phyloP scores from a whole-genome alignment of 495 filamentous ascomycete genomes.

The Barbatosphaeria neglecta region DNA sequence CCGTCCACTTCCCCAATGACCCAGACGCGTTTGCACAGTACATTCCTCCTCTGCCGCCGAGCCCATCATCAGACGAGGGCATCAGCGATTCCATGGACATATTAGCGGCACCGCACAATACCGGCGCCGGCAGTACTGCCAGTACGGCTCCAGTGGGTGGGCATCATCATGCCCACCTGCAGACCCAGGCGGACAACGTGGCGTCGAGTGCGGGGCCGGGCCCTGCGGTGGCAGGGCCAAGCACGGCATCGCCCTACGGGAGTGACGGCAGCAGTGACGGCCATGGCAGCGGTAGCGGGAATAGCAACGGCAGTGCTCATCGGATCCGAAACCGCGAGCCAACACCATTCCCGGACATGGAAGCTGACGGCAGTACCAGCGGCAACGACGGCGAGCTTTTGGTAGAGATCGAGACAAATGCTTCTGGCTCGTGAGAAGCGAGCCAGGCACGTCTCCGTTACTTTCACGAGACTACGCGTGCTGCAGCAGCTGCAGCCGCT shows the following conservation, averaged over 20 bases:
- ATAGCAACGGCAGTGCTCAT: neutral
- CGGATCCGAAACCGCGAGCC: neutral
- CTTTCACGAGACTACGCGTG: too few relatives aligned
- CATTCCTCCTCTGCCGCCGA: neutral
- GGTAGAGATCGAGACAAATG: neutral
- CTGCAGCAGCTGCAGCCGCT: too few relatives aligned
- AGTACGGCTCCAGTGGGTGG: neutral
- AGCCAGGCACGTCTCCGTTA: too few relatives aligned
- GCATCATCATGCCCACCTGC: neutral
- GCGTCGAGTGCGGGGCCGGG: neutral
- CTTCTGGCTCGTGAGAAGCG: neutral
- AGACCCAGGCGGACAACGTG: neutral
- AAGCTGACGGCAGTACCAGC: neutral
- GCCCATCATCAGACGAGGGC: neutral
- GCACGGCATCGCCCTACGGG: neutral
- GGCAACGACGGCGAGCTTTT: neutral
- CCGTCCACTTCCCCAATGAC: neutral
- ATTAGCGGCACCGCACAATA: neutral
- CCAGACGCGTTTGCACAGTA: neutral
- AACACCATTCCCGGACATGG: neutral
- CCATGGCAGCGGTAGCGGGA: slow-evolving; percentile 1
- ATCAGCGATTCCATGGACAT: neutral
- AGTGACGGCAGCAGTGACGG: neutral
- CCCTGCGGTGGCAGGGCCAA: neutral
- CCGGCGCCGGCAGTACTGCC: neutral